Evolutionary conservation across 352 stramenopile species (phyloP).

Genomic region (Achlya hypogyna): DNA sequence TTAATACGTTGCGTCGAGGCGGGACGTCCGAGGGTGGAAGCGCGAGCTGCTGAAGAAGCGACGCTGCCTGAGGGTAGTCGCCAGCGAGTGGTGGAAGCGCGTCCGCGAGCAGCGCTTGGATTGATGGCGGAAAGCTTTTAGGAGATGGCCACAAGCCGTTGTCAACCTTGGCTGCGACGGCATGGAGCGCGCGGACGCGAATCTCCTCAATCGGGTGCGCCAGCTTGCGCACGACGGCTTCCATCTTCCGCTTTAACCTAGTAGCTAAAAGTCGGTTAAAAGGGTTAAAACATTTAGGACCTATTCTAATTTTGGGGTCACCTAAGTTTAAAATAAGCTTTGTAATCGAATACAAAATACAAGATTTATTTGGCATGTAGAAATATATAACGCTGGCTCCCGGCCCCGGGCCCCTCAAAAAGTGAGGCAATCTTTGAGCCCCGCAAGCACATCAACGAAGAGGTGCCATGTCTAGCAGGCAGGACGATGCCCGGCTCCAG

Average conservation of each 20-base stretch:
- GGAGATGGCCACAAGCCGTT: not conserved
- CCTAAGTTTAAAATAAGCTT: too few relatives aligned
- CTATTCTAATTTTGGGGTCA: too few relatives aligned
- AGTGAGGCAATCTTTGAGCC: too few relatives aligned
- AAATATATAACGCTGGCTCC: too few relatives aligned
- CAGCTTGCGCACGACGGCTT: slow-evolving; percentile 45
- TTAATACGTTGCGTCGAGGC: not conserved
- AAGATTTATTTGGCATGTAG: too few relatives aligned
- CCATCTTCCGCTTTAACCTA: not conserved
- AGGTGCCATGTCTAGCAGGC: too few relatives aligned
- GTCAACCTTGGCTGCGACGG: slow-evolving; percentile 50
- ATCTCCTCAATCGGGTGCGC: slow-evolving; percentile 51
- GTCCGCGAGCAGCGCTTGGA: not conserved
- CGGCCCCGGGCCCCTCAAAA: too few relatives aligned
- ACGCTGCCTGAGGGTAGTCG: not conserved
- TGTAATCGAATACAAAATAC: too few relatives aligned
- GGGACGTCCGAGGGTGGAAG: not conserved
- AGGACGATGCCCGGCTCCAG: too few relatives aligned
- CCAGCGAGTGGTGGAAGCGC: not conserved
- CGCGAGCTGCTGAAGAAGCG: not conserved
- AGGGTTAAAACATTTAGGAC: too few relatives aligned
- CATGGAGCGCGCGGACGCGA: slow-evolving; percentile 42
- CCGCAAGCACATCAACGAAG: too few relatives aligned
- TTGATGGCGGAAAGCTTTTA: not conserved
- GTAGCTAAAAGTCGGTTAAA: too few relatives aligned